These are phyloP conservation scores for Geranomyces variabilis DNA, from an alignment of 192 early-diverging fungal genomes.

Conservation along the genomic window DNA sequence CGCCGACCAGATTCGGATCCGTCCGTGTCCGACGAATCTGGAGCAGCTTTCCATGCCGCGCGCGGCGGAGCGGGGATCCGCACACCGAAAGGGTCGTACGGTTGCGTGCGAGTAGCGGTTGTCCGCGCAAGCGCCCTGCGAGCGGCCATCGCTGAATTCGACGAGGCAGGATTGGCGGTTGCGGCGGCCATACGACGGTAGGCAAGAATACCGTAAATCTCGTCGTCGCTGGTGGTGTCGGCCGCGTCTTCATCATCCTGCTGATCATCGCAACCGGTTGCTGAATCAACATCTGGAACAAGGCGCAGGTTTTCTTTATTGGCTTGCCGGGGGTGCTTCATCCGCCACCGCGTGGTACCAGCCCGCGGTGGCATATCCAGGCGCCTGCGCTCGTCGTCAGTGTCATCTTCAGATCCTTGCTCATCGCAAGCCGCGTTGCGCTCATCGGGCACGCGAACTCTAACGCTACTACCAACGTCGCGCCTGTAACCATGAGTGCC, in stretches of 20 bases:
- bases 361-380: neutral
- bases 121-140: neutral
- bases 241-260: neutral
- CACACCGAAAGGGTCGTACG: conserved; percentile 13
- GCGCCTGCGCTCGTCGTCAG: neutral
- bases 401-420: neutral
- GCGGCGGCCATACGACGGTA: conserved; percentile 31
- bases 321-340: neutral
- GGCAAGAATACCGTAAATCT: conserved; percentile 24
- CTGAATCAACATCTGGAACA: neutral
- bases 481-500: too few species aligned
- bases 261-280: neutral
- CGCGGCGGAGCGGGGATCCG: neutral
- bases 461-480: neutral
- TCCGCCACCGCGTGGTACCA: neutral
- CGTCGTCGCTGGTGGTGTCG: conserved; percentile 27
- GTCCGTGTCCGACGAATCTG: conserved; percentile 17
- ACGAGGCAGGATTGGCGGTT: neutral
- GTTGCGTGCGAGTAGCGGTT: neutral
- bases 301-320: neutral
- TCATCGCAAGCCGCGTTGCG: neutral
- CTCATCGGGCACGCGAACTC: neutral
- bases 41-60: conserved; percentile 8
- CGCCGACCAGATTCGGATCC: neutral
- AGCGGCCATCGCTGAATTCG: neutral